Base-by-base conservation (phyloP, 2,329 filamentous ascomycete species). In the Chlorencoelia australis region DNA sequence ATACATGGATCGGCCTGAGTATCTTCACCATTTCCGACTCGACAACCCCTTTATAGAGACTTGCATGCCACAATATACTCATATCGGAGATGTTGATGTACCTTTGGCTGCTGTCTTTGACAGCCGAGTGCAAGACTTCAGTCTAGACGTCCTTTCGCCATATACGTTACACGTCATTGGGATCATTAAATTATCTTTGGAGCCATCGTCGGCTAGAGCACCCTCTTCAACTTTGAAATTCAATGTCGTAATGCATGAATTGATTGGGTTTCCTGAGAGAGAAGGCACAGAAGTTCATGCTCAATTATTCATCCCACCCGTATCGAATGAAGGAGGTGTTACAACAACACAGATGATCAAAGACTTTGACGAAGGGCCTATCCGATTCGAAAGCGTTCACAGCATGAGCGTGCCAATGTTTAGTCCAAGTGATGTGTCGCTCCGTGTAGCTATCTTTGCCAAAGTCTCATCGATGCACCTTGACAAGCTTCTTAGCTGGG, bases 211-310 rank as follows among this genome's bases (percentile, higher is more conserved):
- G 31, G 88, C 89, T 2, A 80, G 93, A 52, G 89, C 88, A 4
- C 91, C 91, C 10, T 83, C 85, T 9, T 91, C 84, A 40, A 95
- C 85, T 2, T 66, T 96, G 40, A 98, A 96, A 57, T 98, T 98
- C 64, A 98, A 96, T 52, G 88, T 96, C 4, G 88, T 96, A 20
- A 94, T 98, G 85, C 88, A 94, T 54, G 87, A 96, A 55, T 75
- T 98, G 63, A 65, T 91, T 22, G 91, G 91, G 1, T 98, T 98
- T 50, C 82, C 91, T 0, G 91, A 98, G 61, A 77, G 89, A 44
- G 91, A 98, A 64, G 91, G 91, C 10, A 94, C 85, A 0, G 82
- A 94, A 47, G 87, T 98, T 18, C 91, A 98, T 59, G 91, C 87
- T 1, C 88, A 96, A 60, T 74, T 98, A n/a, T 96, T 94, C 55